phyloP scores from a whole-genome alignment of 2,329 filamentous ascomycete species.

The Xylaria arbuscula region DNA sequence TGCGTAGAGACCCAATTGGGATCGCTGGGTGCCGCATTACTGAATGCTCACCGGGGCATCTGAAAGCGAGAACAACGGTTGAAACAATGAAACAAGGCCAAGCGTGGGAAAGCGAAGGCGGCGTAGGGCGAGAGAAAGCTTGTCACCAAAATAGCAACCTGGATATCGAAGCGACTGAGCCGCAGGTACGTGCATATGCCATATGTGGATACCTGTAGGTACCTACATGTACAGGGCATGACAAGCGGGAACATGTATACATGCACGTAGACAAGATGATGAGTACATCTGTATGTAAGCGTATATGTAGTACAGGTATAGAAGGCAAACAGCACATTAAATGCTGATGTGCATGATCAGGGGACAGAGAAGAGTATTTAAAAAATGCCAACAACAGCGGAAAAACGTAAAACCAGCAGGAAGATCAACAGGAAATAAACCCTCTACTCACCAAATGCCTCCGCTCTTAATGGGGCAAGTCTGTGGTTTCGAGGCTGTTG shows the following conservation, averaged over 20 bases:
- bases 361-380: background rate
- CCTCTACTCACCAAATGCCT: background rate
- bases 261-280: background rate
- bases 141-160: slow-evolving; percentile 41
- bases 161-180: slow-evolving; percentile 38
- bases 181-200: slow-evolving; percentile 37
- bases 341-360: background rate
- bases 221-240: slow-evolving; percentile 14
- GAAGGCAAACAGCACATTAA: background rate
- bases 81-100: slow-evolving; percentile 36
- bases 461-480: background rate
- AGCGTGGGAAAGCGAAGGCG: slow-evolving; percentile 21
- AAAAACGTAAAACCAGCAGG: slow-evolving; percentile 5
- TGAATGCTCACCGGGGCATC: background rate
- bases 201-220: slow-evolving; percentile 26
- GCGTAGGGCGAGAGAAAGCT: slow-evolving; percentile 33
- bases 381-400: background rate
- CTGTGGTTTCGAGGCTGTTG: background rate
- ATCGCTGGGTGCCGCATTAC: slow-evolving; percentile 20
- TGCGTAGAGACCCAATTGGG: slow-evolving; percentile 8
- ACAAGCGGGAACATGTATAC: too few species aligned
- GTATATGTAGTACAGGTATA: background rate
- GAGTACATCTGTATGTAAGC: too few species aligned
- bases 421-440: background rate
- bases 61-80: slow-evolving; percentile 22